Conservation (phyloP, 257 asterid species). For the Jaltomata sinuosa region DNA sequence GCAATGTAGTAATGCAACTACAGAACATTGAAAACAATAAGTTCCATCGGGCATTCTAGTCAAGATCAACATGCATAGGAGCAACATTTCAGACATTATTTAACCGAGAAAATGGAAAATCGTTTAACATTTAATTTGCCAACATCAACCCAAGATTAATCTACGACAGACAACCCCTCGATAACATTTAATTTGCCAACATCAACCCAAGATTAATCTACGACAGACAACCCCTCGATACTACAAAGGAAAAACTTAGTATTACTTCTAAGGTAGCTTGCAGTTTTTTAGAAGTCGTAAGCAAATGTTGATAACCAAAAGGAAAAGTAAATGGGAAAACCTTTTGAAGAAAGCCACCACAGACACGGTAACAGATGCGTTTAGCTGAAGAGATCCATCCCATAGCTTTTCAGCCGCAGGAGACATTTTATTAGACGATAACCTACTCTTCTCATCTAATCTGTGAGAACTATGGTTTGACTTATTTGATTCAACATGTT, state of each 20-base stretch:
- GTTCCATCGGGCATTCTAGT: background rate
- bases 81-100: background rate
- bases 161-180: background rate
- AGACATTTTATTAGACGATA: background rate
- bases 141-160: background rate
- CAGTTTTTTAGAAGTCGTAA: background rate
- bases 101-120: background rate
- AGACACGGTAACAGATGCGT: constrained; percentile 6
- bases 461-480: background rate
- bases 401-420: constrained; percentile 19
- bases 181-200: background rate
- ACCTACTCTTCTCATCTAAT: background rate
- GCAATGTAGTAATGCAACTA: background rate
- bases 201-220: background rate
- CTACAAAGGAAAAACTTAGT: background rate
- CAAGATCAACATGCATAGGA: background rate
- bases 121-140: background rate
- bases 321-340: constrained; percentile 4
- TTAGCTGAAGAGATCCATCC: constrained; percentile 25
- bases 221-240: background rate
- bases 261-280: background rate
- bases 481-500: background rate
- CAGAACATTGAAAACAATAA: background rate
- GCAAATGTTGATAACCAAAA: background rate
- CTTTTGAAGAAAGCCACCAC: constrained; percentile 29